These are phyloP conservation scores for Sextonia rubra DNA, from an alignment of 164 flowering plant species.

Conservation along the genomic window DNA sequence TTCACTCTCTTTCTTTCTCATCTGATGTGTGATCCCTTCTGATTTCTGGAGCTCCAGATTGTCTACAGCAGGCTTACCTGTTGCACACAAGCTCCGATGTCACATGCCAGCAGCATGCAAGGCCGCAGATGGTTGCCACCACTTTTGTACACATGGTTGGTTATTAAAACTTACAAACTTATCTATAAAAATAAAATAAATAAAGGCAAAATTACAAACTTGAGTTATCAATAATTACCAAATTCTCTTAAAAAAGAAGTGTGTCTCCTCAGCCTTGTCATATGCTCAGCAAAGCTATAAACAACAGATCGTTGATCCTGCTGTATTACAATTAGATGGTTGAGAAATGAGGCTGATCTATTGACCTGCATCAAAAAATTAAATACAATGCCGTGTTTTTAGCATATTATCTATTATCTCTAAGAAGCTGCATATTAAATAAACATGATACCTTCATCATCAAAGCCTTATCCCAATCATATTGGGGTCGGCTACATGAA, in stretches of 20 bases:
- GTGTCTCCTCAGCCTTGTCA: slow-evolving; percentile 33
- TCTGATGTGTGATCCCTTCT: neutral
- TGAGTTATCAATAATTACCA: slow-evolving; percentile 4
- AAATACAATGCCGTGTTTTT: neutral
- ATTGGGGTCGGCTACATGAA: too few species aligned
- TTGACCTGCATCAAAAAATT: slow-evolving; percentile 34
- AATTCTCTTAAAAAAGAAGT: slow-evolving; percentile 32
- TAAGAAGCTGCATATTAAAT: neutral
- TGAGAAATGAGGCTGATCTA: slow-evolving; percentile 53
- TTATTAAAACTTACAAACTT: too few species aligned
- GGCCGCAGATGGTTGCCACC: neutral
- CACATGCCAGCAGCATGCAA: neutral
- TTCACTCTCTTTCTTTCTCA: neutral
- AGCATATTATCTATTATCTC: neutral
- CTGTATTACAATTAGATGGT: slow-evolving; percentile 66
- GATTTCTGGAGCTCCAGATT: neutral
- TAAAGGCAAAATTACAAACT: too few species aligned
- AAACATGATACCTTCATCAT: neutral
- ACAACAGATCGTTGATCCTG: slow-evolving; percentile 64
- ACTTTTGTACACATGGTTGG: too few species aligned
- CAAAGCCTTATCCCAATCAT: too few species aligned
- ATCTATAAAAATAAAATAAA: too few species aligned
- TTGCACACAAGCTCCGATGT: neutral
- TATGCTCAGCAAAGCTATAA: slow-evolving; percentile 40
- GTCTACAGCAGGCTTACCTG: neutral